These are phyloP conservation scores for Cyamopsis tetragonoloba DNA, from an alignment of 306 rosid species.

Conservation along the genomic window DNA sequence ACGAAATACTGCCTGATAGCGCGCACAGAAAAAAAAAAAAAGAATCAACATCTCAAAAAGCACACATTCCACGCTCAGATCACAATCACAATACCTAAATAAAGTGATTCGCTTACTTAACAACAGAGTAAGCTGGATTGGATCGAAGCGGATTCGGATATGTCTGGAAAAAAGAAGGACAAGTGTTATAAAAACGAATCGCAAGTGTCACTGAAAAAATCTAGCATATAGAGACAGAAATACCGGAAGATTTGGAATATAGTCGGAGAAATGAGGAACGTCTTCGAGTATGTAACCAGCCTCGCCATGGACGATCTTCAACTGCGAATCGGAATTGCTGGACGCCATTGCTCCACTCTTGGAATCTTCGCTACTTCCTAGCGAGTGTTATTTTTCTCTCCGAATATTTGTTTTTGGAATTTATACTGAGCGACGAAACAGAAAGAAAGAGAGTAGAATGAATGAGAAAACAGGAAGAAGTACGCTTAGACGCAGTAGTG, in stretches of 20 bases:
- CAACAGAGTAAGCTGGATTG: conserved; percentile 95
- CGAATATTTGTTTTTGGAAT: not conserved
- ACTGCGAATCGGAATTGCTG: conserved; percentile 17
- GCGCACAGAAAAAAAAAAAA: not conserved
- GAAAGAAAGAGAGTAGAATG: not conserved
- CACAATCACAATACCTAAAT: not conserved
- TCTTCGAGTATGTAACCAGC: conserved; percentile 77
- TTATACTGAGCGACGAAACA: not conserved
- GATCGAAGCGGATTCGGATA: conserved; percentile 82
- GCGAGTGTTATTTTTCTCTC: not conserved
- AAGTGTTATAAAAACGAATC: not conserved
- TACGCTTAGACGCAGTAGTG: not conserved
- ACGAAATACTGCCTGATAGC: conserved; percentile 85
- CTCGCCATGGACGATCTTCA: conserved; percentile 53
- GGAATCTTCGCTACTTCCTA: not conserved
- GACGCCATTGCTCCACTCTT: conserved; percentile 32
- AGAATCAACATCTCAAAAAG: conserved; percentile 9
- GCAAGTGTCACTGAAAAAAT: not conserved
- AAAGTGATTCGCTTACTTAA: conserved; percentile 53
- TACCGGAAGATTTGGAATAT: conserved; percentile 66
- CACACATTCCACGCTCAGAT: conserved; percentile 19
- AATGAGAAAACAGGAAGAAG: not conserved
- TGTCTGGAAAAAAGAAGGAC: conserved; percentile 49
- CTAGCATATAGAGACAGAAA: not conserved
- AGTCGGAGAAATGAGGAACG: conserved; percentile 82